Conservation (phyloP, 192 early-diverging fungal genomes). For the Mycoemilia scoparia region DNA sequence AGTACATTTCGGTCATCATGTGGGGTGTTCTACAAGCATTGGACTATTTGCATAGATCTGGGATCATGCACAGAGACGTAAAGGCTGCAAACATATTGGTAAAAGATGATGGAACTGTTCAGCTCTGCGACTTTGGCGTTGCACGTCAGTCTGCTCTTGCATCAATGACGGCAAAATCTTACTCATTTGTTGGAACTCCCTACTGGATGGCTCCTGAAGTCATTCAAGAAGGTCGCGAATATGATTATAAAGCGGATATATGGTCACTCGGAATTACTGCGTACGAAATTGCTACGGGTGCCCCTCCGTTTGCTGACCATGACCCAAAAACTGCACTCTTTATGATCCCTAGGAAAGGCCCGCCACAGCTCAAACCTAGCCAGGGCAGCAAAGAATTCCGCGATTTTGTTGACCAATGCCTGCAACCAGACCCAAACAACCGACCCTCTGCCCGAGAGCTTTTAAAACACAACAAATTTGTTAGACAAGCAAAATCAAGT, state of each 20-base stretch:
- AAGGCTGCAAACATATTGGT: conserved; percentile 93
- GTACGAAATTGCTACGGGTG: conserved; percentile 89
- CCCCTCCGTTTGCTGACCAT: conserved; percentile 80
- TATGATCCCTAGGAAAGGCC: conserved; percentile 65
- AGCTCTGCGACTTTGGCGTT: conserved; percentile 94
- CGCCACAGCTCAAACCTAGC: conserved; percentile 58
- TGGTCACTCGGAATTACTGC: conserved; percentile 98
- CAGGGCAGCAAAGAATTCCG: conserved; percentile 57
- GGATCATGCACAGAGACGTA: conserved; percentile 95
- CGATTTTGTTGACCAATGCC: conserved; percentile 75
- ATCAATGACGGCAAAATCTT: conserved; percentile 44
- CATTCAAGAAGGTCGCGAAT: conserved; percentile 59
- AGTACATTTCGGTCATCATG: conserved; percentile 73
- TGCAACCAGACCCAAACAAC: conserved; percentile 74
- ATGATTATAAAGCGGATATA: conserved; percentile 95
- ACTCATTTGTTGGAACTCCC: conserved; percentile 91
- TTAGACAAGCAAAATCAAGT: conserved; percentile 21
- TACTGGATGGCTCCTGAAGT: conserved; percentile 86
- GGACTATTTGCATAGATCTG: conserved; percentile 78
- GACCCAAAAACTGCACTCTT: conserved; percentile 81
- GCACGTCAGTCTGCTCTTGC: conserved; percentile 63
- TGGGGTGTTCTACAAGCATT: conserved; percentile 77
- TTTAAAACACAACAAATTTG: conserved; percentile 39
- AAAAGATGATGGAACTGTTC: conserved; percentile 75
- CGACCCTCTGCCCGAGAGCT: conserved; percentile 77